A percentile compares a stretch with the other conserved stretches of the same genome.
phyloP scores from a whole-genome alignment of 352 stramenopile genomes.

The Phytophthora citrophthora region DNA sequence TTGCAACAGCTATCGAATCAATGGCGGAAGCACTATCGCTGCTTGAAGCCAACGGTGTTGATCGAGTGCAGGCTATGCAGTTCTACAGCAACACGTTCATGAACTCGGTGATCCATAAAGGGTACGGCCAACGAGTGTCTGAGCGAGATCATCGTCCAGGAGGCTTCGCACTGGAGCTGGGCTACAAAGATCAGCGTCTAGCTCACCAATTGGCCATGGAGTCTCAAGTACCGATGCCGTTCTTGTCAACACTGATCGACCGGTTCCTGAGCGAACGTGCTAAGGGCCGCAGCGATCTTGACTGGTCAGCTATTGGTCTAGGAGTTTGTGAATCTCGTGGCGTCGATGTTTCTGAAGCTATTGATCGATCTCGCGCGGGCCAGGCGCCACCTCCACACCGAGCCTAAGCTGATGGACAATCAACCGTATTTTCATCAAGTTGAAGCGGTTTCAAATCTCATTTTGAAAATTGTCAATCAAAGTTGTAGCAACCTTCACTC shows the following conservation, averaged over 20 bases:
- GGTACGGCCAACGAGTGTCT: conserved; percentile 79
- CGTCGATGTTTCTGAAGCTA: conserved; percentile 55
- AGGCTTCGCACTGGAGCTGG: conserved; percentile 77
- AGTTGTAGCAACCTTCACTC: conserved; percentile 29
- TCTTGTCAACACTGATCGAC: conserved; percentile 76
- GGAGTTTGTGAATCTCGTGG: conserved; percentile 62
- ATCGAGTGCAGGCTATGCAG: conserved; percentile 75
- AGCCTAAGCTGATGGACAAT: conserved; percentile 1
- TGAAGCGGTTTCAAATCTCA: conserved; percentile 13
- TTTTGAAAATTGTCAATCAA: conserved; percentile 10
- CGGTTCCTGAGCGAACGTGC: conserved; percentile 68
- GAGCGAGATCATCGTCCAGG: conserved; percentile 73
- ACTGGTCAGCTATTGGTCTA: conserved; percentile 81
- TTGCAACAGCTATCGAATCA: conserved; percentile 78
- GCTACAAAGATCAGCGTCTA: conserved; percentile 77
- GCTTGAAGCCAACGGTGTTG: conserved; percentile 71
- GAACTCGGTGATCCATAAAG: conserved; percentile 82
- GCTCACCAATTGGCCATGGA: conserved; percentile 63
- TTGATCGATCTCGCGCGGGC: conserved; percentile 35
- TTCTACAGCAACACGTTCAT: conserved; percentile 86
- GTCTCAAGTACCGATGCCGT: conserved; percentile 73
- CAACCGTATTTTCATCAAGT: conserved; percentile 23
- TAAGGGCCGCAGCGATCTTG: conserved; percentile 64
- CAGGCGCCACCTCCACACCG: conserved; percentile 11
- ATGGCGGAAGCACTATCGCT: conserved; percentile 77